phyloP scores from a whole-genome alignment of 1,284 basidiomycete species.

The Chondrostereum purpureum region DNA sequence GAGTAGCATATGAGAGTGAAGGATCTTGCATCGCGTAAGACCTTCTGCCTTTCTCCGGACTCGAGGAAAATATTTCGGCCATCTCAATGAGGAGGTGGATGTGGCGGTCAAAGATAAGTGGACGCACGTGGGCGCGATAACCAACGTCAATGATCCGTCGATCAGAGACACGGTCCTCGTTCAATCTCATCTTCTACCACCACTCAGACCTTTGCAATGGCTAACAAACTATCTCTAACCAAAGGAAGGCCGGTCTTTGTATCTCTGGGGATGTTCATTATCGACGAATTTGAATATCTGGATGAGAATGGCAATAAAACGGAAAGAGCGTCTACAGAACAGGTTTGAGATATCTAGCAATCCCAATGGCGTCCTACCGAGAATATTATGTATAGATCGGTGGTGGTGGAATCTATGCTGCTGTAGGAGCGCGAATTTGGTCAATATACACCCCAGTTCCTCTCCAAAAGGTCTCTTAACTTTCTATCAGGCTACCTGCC shows the following conservation, averaged over 20 bases:
- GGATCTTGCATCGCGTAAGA: background rate
- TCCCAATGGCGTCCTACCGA: constrained; percentile 6
- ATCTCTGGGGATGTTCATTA: constrained; percentile 84
- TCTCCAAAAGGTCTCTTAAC: constrained; percentile 5
- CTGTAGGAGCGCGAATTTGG: constrained; percentile 80
- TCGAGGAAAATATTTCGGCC: background rate
- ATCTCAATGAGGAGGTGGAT: background rate
- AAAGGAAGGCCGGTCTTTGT: constrained; percentile 34
- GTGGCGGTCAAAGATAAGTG: background rate
- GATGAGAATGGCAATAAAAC: constrained; percentile 44
- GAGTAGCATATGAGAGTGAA: constrained; percentile 1
- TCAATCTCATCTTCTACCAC: too few species aligned
- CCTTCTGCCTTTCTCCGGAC: background rate
- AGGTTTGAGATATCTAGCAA: constrained; percentile 35
- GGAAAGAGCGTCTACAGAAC: constrained; percentile 36
- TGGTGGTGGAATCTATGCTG: constrained; percentile 81
- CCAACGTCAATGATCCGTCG: too few species aligned
- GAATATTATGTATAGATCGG: constrained; percentile 58
- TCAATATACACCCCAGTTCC: constrained; percentile 21
- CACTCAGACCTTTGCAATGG: too few species aligned
- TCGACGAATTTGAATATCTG: constrained; percentile 70
- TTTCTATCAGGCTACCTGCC: constrained; percentile 50
- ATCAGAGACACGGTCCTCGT: too few species aligned
- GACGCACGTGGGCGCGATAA: constrained; percentile 1
- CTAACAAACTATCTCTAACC: too few species aligned